Conservation (phyloP, 225 moss, liverwort and hornwort genomes). For the Polytrichum formosum region DNA sequence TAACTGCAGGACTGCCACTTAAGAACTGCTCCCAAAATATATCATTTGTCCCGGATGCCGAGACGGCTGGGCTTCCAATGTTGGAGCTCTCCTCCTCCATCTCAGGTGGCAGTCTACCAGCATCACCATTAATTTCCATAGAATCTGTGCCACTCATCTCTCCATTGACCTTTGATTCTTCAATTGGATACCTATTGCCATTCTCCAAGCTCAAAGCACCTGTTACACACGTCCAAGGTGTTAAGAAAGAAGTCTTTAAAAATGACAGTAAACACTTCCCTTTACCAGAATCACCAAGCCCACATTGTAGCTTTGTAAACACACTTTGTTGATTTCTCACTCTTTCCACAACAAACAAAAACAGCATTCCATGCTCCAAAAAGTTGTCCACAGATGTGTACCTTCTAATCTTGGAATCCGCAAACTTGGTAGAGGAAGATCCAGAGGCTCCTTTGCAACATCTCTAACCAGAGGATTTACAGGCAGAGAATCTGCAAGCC, state of each 20-base stretch:
- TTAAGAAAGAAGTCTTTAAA: background rate
- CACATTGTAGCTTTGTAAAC: too few species aligned
- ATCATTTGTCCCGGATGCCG: slow-evolving; percentile 56
- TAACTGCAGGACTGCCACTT: slow-evolving; percentile 50
- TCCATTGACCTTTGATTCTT: slow-evolving; percentile 15
- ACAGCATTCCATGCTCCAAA: too few species aligned
- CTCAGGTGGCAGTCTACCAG: slow-evolving; percentile 25
- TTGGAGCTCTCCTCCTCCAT: slow-evolving; percentile 39
- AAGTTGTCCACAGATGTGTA: background rate
- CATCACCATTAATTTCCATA: slow-evolving; percentile 43
- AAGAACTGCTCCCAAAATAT: slow-evolving; percentile 97
- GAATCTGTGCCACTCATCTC: slow-evolving; percentile 35
- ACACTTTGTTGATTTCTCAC: too few species aligned
- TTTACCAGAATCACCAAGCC: too few species aligned
- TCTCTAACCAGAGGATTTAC: slow-evolving; percentile 21
- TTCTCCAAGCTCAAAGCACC: slow-evolving; percentile 29
- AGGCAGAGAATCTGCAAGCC: slow-evolving; percentile 21
- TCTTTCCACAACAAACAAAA: too few species aligned
- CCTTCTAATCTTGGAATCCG: slow-evolving; percentile 53
- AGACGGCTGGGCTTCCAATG: slow-evolving; percentile 39
- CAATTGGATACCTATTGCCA: slow-evolving; percentile 12
- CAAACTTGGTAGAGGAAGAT: slow-evolving; percentile 25
- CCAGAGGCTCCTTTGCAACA: slow-evolving; percentile 11
- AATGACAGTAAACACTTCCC: too few species aligned
- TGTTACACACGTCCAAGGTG: slow-evolving; percentile 2